Evolutionary conservation across 2,329 filamentous ascomycete species (phyloP).

Genomic region (Lachnellula cervina): DNA sequence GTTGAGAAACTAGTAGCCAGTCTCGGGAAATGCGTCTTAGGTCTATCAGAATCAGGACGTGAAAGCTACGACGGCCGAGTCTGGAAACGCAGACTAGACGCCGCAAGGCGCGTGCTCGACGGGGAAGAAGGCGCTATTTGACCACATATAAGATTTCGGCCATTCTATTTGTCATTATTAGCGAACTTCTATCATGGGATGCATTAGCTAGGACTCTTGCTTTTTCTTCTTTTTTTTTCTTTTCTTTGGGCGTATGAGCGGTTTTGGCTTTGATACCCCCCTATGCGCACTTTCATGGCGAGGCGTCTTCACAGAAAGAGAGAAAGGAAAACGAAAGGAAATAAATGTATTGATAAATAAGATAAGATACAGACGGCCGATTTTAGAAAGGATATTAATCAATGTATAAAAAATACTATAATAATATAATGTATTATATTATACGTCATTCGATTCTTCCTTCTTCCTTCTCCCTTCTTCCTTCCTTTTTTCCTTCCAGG

Average conservation of each 20-base stretch:
- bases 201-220: neutral
- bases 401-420: too few relatives aligned
- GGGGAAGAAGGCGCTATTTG: slow-evolving; percentile 49
- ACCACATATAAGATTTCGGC: neutral
- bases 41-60: slow-evolving; percentile 49
- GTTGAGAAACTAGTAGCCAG: slow-evolving; percentile 56
- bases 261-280: slow-evolving; percentile 1
- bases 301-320: neutral
- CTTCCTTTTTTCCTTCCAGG: too few relatives aligned
- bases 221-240: neutral
- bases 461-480: neutral
- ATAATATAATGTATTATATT: too few relatives aligned
- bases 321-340: too few relatives aligned
- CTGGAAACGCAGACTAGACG: slow-evolving; percentile 68
- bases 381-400: too few relatives aligned
- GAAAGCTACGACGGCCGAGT: slow-evolving; percentile 55
- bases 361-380: too few relatives aligned
- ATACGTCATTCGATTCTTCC: too few relatives aligned
- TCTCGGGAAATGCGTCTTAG: slow-evolving; percentile 56
- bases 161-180: neutral
- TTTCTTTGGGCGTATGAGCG: neutral
- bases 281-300: neutral
- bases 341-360: too few relatives aligned
- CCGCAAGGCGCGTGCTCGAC: slow-evolving; percentile 68
- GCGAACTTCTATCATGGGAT: neutral